Conservation (phyloP, 352 stramenopile genomes). For the Thalassiosira hispida region DNA sequence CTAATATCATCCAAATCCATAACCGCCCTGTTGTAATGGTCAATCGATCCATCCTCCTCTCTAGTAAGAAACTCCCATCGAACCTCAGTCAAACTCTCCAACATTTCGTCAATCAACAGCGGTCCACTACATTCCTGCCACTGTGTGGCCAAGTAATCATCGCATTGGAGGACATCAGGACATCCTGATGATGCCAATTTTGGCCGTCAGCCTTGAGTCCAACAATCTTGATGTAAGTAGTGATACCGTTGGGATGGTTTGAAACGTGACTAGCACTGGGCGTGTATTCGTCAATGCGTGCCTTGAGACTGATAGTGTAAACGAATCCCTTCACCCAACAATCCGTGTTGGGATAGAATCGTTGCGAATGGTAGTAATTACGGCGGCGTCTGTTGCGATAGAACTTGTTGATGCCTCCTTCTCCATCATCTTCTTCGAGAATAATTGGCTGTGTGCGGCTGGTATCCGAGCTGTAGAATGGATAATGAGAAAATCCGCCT, state of each 20-base stretch:
- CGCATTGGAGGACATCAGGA: too few relatives aligned
- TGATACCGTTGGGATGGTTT: too few relatives aligned
- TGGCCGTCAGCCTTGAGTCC: too few relatives aligned
- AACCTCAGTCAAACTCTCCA: too few relatives aligned
- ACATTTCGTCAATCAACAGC: constrained; percentile 46
- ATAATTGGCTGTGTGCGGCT: neutral
- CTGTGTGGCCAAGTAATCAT: too few relatives aligned
- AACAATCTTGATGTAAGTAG: too few relatives aligned
- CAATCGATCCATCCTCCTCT: constrained; percentile 25
- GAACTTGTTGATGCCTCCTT: constrained; percentile 37
- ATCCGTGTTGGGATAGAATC: constrained; percentile 16
- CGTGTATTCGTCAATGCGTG: constrained; percentile 13
- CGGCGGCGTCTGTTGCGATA: constrained; percentile 14
- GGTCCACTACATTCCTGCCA: constrained; percentile 45
- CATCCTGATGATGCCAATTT: too few relatives aligned
- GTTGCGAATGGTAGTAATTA: constrained; percentile 11
- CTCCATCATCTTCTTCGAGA: constrained; percentile 14
- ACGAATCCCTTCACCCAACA: constrained; percentile 33
- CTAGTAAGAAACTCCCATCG: constrained; percentile 7
- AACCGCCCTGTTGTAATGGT: constrained; percentile 27
- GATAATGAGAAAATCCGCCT: constrained; percentile 3
- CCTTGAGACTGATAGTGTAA: constrained; percentile 26
- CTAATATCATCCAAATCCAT: constrained; percentile 68
- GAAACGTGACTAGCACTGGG: neutral
- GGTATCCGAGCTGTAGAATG: neutral